Conservation (phyloP, 1,284 basidiomycete genomes). For the Anthracocystis setariae region DNA sequence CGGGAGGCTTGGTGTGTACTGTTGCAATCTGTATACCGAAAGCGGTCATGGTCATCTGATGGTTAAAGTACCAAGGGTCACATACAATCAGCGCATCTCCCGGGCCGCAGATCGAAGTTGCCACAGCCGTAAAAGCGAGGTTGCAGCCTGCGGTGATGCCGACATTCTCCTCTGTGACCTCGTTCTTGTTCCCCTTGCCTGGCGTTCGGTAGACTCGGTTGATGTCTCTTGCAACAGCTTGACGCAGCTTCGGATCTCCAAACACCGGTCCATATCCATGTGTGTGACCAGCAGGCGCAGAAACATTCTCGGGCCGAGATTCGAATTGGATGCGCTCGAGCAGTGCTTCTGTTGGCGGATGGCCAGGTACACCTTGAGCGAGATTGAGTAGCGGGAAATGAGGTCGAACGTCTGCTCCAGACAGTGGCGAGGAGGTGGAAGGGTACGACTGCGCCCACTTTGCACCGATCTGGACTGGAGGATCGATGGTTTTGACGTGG, state of each 20-base stretch:
- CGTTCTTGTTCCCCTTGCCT: conserved; percentile 68
- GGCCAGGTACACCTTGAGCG: conserved; percentile 59
- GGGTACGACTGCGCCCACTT: conserved; percentile 47
- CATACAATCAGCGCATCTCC: conserved; percentile 83
- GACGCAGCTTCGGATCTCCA: conserved; percentile 75
- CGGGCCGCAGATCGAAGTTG: conserved; percentile 76
- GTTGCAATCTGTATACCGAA: conserved; percentile 71
- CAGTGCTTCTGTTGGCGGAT: conserved; percentile 38
- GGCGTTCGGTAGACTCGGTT: conserved; percentile 73
- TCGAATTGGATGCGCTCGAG: conserved; percentile 41
- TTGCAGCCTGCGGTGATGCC: conserved; percentile 76
- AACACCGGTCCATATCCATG: conserved; percentile 77
- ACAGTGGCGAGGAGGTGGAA: conserved; percentile 25
- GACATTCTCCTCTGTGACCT: conserved; percentile 53
- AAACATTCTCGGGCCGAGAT: conserved; percentile 16
- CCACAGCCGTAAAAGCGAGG: conserved; percentile 76
- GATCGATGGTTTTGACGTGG: conserved; percentile 34
- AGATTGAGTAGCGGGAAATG: conserved; percentile 52
- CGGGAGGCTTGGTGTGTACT: conserved; percentile 72
- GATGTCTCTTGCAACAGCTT: conserved; percentile 76
- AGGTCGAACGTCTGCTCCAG: conserved; percentile 15
- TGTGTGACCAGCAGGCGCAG: conserved; percentile 46
- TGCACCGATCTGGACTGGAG: conserved; percentile 48
- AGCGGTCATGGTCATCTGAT: conserved; percentile 74
- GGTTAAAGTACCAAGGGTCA: conserved; percentile 73